phyloP scores from a whole-genome alignment of 371 early-diverging fungal genomes.

The Encephalitozoon cuniculi region DNA sequence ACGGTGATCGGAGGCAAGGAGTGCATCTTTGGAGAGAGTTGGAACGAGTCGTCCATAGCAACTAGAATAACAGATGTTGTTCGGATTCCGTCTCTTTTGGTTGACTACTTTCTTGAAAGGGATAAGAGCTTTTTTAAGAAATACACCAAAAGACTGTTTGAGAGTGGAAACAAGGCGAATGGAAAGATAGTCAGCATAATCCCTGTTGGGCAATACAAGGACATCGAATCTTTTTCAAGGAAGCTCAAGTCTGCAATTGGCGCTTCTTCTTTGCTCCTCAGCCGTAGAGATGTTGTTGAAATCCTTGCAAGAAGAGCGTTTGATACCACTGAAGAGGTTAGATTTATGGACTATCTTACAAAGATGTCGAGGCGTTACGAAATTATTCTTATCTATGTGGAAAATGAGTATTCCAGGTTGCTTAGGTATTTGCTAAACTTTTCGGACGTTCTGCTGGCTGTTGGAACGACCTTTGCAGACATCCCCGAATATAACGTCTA shows the following conservation, averaged over 20 bases:
- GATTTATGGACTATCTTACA: constrained; percentile 24
- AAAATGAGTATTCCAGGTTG: constrained; percentile 27
- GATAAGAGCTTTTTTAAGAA: background rate
- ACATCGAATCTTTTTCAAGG: constrained; percentile 6
- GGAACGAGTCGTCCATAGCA: background rate
- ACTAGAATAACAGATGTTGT: constrained; percentile 12
- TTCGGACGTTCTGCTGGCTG: constrained; percentile 11
- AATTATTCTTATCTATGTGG: constrained; percentile 30
- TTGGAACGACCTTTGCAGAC: background rate
- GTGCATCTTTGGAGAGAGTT: constrained; percentile 4
- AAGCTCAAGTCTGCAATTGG: background rate
- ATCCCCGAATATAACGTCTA: background rate
- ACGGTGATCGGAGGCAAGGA: background rate
- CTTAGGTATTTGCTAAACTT: background rate
- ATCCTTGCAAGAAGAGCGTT: constrained; percentile 3
- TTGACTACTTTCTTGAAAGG: background rate
- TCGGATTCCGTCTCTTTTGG: background rate
- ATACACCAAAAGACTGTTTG: background rate
- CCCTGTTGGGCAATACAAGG: background rate
- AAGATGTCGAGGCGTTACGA: background rate
- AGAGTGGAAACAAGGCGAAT: background rate
- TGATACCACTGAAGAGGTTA: constrained; percentile 24
- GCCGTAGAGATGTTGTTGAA: constrained; percentile 3
- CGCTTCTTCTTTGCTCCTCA: constrained; percentile 1
- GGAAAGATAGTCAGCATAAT: constrained; percentile 18